phyloP scores from a whole-genome alignment of 441 rosid genomes.

The Euphorbia corollata region DNA sequence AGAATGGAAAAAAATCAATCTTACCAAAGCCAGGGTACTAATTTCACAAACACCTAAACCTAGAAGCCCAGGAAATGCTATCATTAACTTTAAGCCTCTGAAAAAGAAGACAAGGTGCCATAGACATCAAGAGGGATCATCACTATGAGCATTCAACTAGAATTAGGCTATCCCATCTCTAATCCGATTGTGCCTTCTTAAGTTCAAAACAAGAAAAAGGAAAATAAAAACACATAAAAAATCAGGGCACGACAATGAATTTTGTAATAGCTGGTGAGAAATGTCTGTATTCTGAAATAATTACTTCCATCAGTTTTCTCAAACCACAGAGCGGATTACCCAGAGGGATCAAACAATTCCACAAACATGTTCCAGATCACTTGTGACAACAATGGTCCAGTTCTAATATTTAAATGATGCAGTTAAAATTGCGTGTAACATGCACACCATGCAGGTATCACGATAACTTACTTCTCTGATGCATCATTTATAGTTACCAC shows the following conservation, averaged over 20 bases:
- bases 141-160: background rate
- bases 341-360: background rate
- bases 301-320: background rate
- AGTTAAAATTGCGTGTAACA: background rate
- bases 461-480: background rate
- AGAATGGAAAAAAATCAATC: background rate
- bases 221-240: background rate
- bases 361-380: background rate
- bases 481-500: background rate
- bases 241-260: background rate
- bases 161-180: background rate
- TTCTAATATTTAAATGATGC: background rate
- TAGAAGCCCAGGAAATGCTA: background rate
- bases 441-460: background rate
- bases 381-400: background rate
- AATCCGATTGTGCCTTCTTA: background rate
- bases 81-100: background rate
- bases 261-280: background rate
- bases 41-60: background rate
- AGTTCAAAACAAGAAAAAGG: background rate
- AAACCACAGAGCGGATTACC: too few relatives aligned
- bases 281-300: background rate
- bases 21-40: background rate
- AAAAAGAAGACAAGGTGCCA: background rate
- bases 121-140: background rate